phyloP scores from a whole-genome alignment of 148 eudicot genomes.

The Rhododendron simsii region DNA sequence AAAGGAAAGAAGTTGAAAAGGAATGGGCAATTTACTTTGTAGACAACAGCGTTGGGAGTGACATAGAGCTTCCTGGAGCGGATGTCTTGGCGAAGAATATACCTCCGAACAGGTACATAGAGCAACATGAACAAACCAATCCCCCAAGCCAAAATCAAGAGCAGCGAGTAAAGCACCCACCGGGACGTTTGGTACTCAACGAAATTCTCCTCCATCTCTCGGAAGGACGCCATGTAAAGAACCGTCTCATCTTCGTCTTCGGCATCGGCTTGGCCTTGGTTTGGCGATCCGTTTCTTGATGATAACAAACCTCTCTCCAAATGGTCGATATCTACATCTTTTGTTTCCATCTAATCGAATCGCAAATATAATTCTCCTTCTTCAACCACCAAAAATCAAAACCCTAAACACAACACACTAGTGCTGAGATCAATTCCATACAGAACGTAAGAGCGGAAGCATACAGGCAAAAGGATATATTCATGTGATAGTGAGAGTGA shows the following conservation, averaged over 20 bases:
- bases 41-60: slow-evolving; percentile 66
- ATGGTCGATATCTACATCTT: slow-evolving; percentile 46
- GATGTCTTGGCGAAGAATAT: slow-evolving; percentile 54
- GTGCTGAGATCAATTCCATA: background rate
- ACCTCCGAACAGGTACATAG: slow-evolving; percentile 69
- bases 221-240: slow-evolving; percentile 60
- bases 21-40: slow-evolving; percentile 40
- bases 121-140: slow-evolving; percentile 72
- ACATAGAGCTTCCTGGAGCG: slow-evolving; percentile 65
- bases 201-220: slow-evolving; percentile 63
- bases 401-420: background rate
- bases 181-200: slow-evolving; percentile 55
- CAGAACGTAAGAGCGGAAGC: background rate
- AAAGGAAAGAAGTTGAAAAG: background rate
- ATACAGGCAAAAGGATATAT: background rate
- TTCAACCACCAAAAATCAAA: background rate
- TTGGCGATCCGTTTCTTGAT: slow-evolving; percentile 8
- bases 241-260: slow-evolving; percentile 31
- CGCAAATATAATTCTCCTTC: background rate
- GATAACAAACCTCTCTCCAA: slow-evolving; percentile 34
- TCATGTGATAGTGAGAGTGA: background rate
- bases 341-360: slow-evolving; percentile 29
- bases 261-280: background rate
- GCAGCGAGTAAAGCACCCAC: slow-evolving; percentile 67
- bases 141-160: slow-evolving; percentile 84